phyloP scores from a whole-genome alignment of 805 yeast species.

The Starmerella etchellsii region DNA sequence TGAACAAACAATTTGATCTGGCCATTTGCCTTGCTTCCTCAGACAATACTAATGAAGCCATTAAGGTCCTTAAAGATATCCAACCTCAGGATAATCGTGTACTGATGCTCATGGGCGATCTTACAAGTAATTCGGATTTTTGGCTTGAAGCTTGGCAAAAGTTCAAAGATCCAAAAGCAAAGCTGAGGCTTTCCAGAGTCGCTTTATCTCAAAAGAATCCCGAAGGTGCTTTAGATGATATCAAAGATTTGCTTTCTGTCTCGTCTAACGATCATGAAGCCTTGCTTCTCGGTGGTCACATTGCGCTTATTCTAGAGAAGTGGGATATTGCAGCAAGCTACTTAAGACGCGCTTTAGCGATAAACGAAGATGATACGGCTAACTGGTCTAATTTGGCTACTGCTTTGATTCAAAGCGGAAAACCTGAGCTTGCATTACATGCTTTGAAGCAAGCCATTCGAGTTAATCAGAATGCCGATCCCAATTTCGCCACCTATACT shows the following conservation, averaged over 20 bases:
- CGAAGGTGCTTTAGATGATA: conserved; percentile 45
- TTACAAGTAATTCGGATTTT: conserved; percentile 55
- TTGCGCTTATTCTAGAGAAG: conserved; percentile 62
- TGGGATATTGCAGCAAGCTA: conserved; percentile 80
- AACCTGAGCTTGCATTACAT: conserved; percentile 64
- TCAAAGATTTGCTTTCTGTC: conserved; percentile 58
- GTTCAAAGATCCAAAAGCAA: conserved; percentile 74
- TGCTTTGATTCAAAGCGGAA: conserved; percentile 51
- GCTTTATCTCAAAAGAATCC: conserved; percentile 40
- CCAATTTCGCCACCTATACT: conserved; percentile 84
- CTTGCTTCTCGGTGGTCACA: conserved; percentile 88
- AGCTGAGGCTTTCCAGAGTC: conserved; percentile 63
- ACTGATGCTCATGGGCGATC: conserved; percentile 71
- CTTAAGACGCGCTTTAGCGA: conserved; percentile 74
- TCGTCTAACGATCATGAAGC: conserved; percentile 67
- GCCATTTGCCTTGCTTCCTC: conserved; percentile 84
- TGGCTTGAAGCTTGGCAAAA: conserved; percentile 85
- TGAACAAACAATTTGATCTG: conserved; percentile 63
- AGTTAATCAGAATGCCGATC: conserved; percentile 43
- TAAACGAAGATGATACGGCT: conserved; percentile 67
- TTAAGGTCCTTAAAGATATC: conserved; percentile 41
- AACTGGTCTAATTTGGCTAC: conserved; percentile 91
- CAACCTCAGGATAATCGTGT: conserved; percentile 77
- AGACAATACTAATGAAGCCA: conserved; percentile 60
- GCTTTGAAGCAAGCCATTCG: conserved; percentile 73